phyloP scores from a whole-genome alignment of 2,329 filamentous ascomycete genomes.

The Sporothrix protearum region DNA sequence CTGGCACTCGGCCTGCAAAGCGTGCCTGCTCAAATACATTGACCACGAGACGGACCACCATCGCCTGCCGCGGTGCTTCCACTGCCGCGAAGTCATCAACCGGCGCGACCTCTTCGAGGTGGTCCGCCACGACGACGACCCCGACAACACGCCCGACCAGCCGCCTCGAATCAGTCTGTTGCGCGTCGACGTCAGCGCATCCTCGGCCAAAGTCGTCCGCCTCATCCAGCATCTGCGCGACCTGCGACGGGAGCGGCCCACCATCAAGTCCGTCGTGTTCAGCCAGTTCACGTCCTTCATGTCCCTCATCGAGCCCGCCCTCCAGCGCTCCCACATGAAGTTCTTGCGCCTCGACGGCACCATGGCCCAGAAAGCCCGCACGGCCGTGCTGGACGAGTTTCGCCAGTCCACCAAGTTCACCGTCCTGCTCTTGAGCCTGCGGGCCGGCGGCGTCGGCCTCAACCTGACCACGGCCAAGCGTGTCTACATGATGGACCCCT shows the following conservation, averaged over 20 bases:
- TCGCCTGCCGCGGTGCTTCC: conserved; percentile 78
- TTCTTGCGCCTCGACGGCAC: conserved; percentile 88
- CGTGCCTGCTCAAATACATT: conserved; percentile 86
- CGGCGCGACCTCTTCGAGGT: conserved; percentile 88
- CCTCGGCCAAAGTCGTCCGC: conserved; percentile 83
- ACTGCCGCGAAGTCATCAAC: conserved; percentile 80
- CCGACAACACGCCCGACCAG: conserved; percentile 39
- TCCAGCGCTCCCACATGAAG: conserved; percentile 66
- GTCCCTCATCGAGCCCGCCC: conserved; percentile 79
- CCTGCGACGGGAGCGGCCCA: conserved; percentile 62
- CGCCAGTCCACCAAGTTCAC: conserved; percentile 57
- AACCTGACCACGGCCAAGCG: conserved; percentile 85
- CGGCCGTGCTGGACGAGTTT: conserved; percentile 74
- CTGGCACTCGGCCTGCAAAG: conserved; percentile 96
- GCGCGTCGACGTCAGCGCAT: conserved; percentile 59
- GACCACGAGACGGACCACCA: conserved; percentile 77
- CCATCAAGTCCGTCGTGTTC: conserved; percentile 86
- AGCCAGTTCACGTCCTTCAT: conserved; percentile 97
- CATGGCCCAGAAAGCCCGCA: conserved; percentile 80
- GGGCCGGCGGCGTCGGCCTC: conserved; percentile 88
- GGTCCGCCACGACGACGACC: conserved; percentile 67
- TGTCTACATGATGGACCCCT: conserved; percentile 99
- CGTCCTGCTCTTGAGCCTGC: conserved; percentile 77
- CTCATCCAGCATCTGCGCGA: conserved; percentile 71
- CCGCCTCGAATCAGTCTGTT: conserved; percentile 58